These are phyloP conservation scores for Monilinia vaccinii-corymbosi DNA, from an alignment of 2,329 filamentous ascomycete genomes.

Conservation along the genomic window DNA sequence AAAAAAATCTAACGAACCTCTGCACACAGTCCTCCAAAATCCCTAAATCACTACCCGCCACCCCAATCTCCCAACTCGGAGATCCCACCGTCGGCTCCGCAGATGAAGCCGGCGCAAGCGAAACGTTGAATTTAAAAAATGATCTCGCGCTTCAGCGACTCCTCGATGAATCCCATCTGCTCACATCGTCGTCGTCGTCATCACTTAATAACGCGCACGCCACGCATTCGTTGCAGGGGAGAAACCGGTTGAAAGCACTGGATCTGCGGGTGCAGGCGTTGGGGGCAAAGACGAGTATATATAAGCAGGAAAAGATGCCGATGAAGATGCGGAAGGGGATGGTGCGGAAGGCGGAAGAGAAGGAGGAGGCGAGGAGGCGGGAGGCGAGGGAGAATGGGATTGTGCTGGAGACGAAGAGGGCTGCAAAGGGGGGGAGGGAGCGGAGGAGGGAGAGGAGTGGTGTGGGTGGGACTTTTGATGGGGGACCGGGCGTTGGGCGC, in stretches of 20 bases:
- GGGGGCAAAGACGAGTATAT: conserved; percentile 67
- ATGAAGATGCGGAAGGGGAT: conserved; percentile 85
- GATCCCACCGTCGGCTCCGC: conserved; percentile 15
- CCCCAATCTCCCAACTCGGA: background rate
- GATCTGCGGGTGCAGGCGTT: conserved; percentile 77
- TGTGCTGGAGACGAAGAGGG: conserved; percentile 58
- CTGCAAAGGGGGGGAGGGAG: conserved; percentile 42
- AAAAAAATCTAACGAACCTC: too few relatives aligned
- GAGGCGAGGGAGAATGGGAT: conserved; percentile 89
- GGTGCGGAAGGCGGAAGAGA: conserved; percentile 49
- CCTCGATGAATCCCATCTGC: conserved; percentile 82
- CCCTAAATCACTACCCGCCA: conserved; percentile 14
- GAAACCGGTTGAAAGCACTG: conserved; percentile 68
- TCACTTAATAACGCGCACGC: conserved; percentile 27
- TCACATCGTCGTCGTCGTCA: conserved; percentile 43
- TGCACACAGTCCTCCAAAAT: conserved; percentile 27
- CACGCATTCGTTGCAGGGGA: conserved; percentile 44
- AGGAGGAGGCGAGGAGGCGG: conserved; percentile 61
- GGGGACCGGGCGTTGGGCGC: conserved; percentile 69
- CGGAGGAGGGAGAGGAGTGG: conserved; percentile 32
- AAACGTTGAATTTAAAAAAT: conserved; percentile 67
- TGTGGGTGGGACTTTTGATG: conserved; percentile 52
- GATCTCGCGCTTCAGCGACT: conserved; percentile 88
- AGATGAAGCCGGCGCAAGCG: conserved; percentile 46
- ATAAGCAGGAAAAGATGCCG: conserved; percentile 79